Conservation (phyloP, 306 rosid genomes). For the Malus asiatica region DNA sequence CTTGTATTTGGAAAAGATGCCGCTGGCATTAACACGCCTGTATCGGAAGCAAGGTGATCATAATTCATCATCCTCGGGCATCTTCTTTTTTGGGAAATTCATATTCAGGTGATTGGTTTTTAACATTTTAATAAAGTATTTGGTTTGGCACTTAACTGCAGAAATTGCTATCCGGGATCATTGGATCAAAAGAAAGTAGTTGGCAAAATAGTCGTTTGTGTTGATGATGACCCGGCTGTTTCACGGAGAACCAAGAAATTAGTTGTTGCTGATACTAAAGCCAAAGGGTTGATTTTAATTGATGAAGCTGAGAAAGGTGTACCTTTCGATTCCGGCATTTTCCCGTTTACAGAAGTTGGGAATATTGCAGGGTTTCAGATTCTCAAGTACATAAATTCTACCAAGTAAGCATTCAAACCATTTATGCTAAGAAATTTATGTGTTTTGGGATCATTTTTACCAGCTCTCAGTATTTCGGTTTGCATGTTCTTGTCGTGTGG, state of each 20-base stretch:
- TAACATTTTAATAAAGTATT: neutral
- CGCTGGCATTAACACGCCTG: conserved; percentile 58
- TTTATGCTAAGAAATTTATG: neutral
- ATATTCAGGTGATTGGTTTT: neutral
- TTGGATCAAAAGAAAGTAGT: conserved; percentile 55
- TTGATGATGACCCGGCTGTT: conserved; percentile 36
- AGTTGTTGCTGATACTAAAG: conserved; percentile 74
- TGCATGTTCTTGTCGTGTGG: neutral
- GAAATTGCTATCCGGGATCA: conserved; percentile 88
- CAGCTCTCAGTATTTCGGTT: neutral
- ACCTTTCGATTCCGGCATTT: conserved; percentile 65
- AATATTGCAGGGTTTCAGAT: conserved; percentile 57
- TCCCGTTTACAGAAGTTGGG: conserved; percentile 64
- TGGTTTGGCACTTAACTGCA: conserved; percentile 25
- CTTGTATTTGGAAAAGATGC: conserved; percentile 63
- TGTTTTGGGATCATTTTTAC: neutral
- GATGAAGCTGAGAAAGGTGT: conserved; percentile 37
- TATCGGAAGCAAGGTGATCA: conserved; percentile 78
- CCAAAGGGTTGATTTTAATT: conserved; percentile 65
- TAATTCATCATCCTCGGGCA: neutral
- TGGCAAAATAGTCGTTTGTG: conserved; percentile 72
- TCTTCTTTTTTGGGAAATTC: neutral
- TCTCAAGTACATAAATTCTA: conserved; percentile 62
- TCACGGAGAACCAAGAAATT: conserved; percentile 64
- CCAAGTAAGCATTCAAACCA: conserved; percentile 39